Base-by-base conservation (phyloP, 2,329 filamentous ascomycete genomes). In the Xylaria arbuscula region DNA sequence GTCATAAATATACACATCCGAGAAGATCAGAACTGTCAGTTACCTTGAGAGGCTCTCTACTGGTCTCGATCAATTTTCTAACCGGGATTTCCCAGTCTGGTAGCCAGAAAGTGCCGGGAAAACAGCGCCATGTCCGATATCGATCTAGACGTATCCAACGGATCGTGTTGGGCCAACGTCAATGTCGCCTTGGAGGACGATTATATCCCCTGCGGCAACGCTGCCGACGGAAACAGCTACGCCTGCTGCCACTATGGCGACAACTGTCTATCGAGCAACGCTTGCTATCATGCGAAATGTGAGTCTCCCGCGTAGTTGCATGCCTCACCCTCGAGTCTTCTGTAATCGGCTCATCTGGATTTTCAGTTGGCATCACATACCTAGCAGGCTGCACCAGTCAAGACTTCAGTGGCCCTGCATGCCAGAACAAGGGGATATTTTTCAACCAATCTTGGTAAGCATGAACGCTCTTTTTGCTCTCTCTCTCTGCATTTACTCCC, bases 201-300 rank as follows among this genome's bases (percentile, higher is more conserved):
- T 2, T 74, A 72, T 50, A 75, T 75, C 17, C 72, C 73, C 3
- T 75, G 73, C 50, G 73, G 73, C 7, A 74, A 74, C 28, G 69
- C 48, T 0, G 72, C 62, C 36, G 51, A 64, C 24, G 71, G 72
- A 1, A 55, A 66, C 15, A 64, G 68, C 22, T 73, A 69, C n/a
- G 67, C 69, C 13, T 75, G 73, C 38, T 75, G 73, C 60, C 69
- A 66, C 48, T 59, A 56, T 47, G 71, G 73, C 2, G 73, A 74
- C 19, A 70, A 58, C 7, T 74, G 72, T 28, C n/a, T 72, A 7
- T 67, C 66, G 1, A 72, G 66, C 60, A 65, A 69, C 38, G 72
- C 72, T 17, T 75, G 72, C 60, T 73, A 63, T 48, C 65, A 73
- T 34, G 9, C 6, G 42, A 68, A 55, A 42, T 74, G 70, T 74